Evolutionary conservation across 2,329 filamentous ascomycete genomes (phyloP), one percentile per base, ranked within the genome.

Genomic region (Purpureocillium takamizusanense): DNA sequence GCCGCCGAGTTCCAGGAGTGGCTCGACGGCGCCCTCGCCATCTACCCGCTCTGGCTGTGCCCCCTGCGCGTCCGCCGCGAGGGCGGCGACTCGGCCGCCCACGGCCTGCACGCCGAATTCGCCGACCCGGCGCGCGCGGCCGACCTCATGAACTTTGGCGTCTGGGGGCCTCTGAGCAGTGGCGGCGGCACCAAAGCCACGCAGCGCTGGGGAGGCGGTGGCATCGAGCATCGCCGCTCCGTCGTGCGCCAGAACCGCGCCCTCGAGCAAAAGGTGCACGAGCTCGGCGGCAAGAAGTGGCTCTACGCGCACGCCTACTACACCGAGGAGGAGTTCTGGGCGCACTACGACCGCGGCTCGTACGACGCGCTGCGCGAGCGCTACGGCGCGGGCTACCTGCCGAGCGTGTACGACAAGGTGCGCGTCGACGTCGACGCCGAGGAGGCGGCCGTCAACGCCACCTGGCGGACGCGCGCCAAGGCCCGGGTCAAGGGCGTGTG

Each of bases 241-340:
- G 74, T 74, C 36, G 61, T 82, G 8, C 48, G 51, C 1, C 61
- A 66, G 36, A 85, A 85, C 53, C 69, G 76, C 1, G 66, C 65
- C 1, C 62, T 86, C 1, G 81, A 85, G 57, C 59, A 63, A 8
- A 75, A 72, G 39, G 65, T 83, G 0, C 66, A 67, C 8, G 69
- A 73, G 18, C 64, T 81, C 7, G 66, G 72, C 3, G 81, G 81
- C 6, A 78, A 76, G 63, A 84, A 84, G 57, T 83, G 78, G 65
- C 59, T 86, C 1, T 86, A 86, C 45, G 78, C 79, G 1, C 79
- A 84, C 41, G 75, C 77, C 0, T 84, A 79, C 56, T 83, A 83
- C 54, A 74, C 69, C 3, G 73, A 81, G 51, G 68, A 74, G 0
- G 81, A 85, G 46, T 86, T 86, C 53, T 84, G 81, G 80, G 55